A percentile compares a stretch with the other conserved stretches of the same genome.
Evolutionary conservation across 768 basidiomycete species (phyloP).

Genomic region (Boletus sp.): DNA sequence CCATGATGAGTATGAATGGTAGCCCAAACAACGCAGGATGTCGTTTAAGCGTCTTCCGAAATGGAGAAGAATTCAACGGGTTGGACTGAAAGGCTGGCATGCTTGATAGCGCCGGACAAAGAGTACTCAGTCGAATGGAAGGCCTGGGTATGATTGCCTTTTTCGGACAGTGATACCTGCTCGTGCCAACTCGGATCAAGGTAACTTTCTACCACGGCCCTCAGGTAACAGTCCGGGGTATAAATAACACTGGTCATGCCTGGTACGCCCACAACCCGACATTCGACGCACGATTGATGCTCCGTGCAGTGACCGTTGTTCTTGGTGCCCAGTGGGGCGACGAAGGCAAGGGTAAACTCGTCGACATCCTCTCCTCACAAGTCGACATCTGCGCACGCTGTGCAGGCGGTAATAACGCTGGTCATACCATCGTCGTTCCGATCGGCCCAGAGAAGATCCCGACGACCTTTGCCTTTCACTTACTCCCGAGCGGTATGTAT

Average conservation of each 20-base stretch:
- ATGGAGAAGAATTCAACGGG: constrained; percentile 25
- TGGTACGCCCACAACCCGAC: constrained; percentile 11
- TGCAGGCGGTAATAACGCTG: constrained; percentile 98
- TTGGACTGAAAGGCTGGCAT: constrained; percentile 55
- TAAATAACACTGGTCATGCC: constrained; percentile 17
- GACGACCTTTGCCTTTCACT: constrained; percentile 92
- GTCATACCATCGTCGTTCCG: constrained; percentile 93
- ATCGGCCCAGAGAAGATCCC: constrained; percentile 62
- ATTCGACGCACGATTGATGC: constrained; percentile 9
- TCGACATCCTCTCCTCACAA: constrained; percentile 90
- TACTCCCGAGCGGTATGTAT: constrained; percentile 80
- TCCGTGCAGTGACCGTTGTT: constrained; percentile 58
- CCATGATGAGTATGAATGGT: constrained; percentile 82
- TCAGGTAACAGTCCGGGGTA: not conserved
- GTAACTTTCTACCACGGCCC: constrained; percentile 11
- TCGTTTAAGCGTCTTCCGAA: constrained; percentile 45
- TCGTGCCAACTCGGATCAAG: constrained; percentile 1
- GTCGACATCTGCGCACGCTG: constrained; percentile 92
- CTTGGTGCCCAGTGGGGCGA: constrained; percentile 91
- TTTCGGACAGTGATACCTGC: constrained; percentile 5
- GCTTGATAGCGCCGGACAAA: not conserved
- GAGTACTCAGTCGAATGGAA: not conserved
- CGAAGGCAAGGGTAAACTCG: constrained; percentile 93
- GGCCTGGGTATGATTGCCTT: constrained; percentile 8
- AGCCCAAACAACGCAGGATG: constrained; percentile 78